Evolutionary conservation across 371 early-diverging fungal species (phyloP).

Genomic region (Nematocida minor): DNA sequence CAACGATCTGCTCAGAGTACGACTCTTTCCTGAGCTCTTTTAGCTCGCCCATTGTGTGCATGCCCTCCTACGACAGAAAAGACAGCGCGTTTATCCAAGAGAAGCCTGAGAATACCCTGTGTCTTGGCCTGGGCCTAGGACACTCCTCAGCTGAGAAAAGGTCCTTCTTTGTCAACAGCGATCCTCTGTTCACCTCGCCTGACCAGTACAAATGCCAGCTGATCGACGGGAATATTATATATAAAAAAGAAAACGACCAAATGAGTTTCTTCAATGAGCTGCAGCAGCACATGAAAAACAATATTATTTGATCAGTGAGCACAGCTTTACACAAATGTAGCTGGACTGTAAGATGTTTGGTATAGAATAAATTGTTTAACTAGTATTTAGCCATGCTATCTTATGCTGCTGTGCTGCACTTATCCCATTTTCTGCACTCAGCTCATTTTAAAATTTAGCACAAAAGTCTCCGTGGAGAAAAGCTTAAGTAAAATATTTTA

Average conservation of each 20-base stretch:
- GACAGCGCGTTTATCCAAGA: background rate
- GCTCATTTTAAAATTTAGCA: background rate
- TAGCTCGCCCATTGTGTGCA: background rate
- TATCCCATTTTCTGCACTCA: background rate
- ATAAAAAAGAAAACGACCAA: background rate
- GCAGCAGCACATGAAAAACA: background rate
- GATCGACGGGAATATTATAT: background rate
- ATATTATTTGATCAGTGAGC: background rate
- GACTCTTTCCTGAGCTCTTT: conserved; percentile 17
- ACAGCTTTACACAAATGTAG: background rate
- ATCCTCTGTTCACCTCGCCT: background rate
- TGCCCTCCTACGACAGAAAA: background rate
- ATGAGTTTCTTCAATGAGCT: conserved; percentile 4
- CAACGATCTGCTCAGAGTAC: background rate
- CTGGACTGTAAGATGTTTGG: background rate
- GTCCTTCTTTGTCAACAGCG: background rate
- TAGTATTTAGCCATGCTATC: background rate
- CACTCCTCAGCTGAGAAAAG: background rate
- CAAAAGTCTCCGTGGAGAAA: background rate
- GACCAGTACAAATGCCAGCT: background rate
- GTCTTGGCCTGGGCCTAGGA: no score
- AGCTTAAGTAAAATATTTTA: background rate
- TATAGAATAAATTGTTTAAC: background rate
- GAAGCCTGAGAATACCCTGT: background rate
- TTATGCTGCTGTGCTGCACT: background rate